A percentile compares a stretch with the other conserved stretches of the same genome.
These are phyloP conservation scores for Samsoniella hepiali DNA, from an alignment of 2,329 filamentous ascomycete species.

Conservation along the genomic window DNA sequence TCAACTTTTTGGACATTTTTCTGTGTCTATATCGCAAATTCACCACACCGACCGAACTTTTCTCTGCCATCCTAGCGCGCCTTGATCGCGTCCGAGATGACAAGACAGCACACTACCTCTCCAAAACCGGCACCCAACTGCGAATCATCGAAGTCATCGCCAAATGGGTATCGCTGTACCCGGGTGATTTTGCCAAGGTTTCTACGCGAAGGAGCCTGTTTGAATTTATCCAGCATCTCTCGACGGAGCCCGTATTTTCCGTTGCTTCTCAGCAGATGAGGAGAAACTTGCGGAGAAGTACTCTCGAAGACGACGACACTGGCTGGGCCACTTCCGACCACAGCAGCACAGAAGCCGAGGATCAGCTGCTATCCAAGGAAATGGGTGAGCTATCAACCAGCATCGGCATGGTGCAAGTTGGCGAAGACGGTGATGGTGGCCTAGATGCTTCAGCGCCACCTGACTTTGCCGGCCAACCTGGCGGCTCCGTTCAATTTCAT, in stretches of 20 bases:
- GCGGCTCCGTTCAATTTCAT: constrained; percentile 55
- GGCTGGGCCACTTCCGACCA: constrained; percentile 86
- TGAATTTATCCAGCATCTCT: constrained; percentile 72
- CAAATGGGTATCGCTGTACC: constrained; percentile 86
- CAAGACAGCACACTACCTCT: constrained; percentile 64
- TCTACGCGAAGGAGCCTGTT: constrained; percentile 69
- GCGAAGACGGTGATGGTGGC: constrained; percentile 43
- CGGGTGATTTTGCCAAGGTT: constrained; percentile 84
- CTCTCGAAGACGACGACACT: constrained; percentile 84
- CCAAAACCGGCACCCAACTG: constrained; percentile 76
- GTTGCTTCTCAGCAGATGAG: constrained; percentile 83
- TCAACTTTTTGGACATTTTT: constrained; percentile 85
- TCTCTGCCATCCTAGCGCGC: constrained; percentile 72
- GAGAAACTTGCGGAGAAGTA: constrained; percentile 66
- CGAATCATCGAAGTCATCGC: constrained; percentile 80
- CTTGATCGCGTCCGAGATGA: constrained; percentile 69
- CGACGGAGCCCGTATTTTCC: constrained; percentile 75
- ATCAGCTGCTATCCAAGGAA: constrained; percentile 37
- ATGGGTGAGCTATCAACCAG: constrained; percentile 39
- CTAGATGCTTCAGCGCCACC: constrained; percentile 37
- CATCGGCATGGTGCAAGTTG: constrained; percentile 47
- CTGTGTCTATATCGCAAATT: constrained; percentile 94
- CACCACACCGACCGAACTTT: constrained; percentile 72
- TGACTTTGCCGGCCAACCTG: constrained; percentile 39
- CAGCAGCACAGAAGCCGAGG: constrained; percentile 33